Conservation (phyloP, 1,284 basidiomycete genomes). For the Ganoderma boninense region DNA sequence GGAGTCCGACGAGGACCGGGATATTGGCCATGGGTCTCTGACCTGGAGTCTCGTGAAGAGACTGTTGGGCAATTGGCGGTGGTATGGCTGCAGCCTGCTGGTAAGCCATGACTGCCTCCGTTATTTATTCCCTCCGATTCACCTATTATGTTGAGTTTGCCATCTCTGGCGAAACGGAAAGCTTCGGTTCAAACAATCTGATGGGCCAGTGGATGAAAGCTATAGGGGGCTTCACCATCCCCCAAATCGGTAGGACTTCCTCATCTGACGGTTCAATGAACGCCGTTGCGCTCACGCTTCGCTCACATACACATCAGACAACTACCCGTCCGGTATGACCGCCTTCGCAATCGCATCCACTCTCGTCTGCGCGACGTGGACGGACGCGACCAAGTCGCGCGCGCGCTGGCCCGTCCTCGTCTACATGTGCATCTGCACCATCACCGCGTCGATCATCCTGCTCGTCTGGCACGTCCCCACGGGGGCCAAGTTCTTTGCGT, state of each 20-base stretch:
- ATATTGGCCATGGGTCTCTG: slow-evolving; percentile 51
- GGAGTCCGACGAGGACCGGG: slow-evolving; percentile 41
- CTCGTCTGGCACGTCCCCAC: slow-evolving; percentile 64
- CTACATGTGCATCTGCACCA: slow-evolving; percentile 65
- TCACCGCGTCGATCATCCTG: slow-evolving; percentile 63
- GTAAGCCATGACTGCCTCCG: slow-evolving; percentile 44
- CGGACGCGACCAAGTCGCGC: slow-evolving; percentile 56
- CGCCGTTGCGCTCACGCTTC: neutral
- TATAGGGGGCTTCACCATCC: slow-evolving; percentile 65
- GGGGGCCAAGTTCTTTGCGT: slow-evolving; percentile 72
- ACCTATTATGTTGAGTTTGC: slow-evolving; percentile 54
- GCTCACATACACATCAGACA: slow-evolving; percentile 48
- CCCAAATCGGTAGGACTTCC: slow-evolving; percentile 57
- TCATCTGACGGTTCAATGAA: too few species aligned
- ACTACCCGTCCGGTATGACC: slow-evolving; percentile 71
- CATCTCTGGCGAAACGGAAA: slow-evolving; percentile 74
- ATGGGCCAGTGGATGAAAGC: slow-evolving; percentile 82
- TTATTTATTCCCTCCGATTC: neutral
- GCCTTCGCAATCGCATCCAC: slow-evolving; percentile 72
- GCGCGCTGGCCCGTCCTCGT: slow-evolving; percentile 72
- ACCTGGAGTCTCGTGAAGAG: slow-evolving; percentile 59
- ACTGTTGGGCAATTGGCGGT: slow-evolving; percentile 71
- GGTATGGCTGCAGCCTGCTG: slow-evolving; percentile 71
- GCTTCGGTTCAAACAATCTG: slow-evolving; percentile 75
- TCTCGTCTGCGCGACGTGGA: slow-evolving; percentile 68